A percentile compares a stretch with the other conserved stretches of the same genome.
These are phyloP conservation scores for Aspergillus nidulans DNA, from an alignment of 495 filamentous ascomycete genomes.

Conservation along the genomic window DNA sequence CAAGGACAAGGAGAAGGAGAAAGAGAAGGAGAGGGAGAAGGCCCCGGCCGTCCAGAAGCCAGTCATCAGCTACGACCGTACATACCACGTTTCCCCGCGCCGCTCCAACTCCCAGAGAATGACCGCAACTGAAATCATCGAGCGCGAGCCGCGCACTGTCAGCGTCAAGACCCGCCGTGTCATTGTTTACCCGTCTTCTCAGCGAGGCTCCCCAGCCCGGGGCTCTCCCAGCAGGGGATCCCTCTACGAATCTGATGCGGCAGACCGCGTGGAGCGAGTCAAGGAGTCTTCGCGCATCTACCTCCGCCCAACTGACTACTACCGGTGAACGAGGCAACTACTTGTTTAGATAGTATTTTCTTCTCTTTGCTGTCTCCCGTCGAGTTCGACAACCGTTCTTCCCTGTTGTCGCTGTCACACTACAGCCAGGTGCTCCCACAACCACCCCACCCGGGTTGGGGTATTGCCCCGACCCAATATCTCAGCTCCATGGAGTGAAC, in stretches of 20 bases:
- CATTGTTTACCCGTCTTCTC: slow-evolving; percentile 32
- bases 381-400: background rate
- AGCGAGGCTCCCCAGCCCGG: slow-evolving; percentile 19
- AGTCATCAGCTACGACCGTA: slow-evolving; percentile 40
- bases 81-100: slow-evolving; percentile 35
- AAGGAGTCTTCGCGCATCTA: slow-evolving; percentile 29
- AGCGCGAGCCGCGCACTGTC: slow-evolving; percentile 28
- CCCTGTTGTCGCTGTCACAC: background rate
- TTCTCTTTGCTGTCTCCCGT: background rate
- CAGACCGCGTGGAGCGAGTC: slow-evolving; percentile 34
- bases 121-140: slow-evolving; percentile 32
- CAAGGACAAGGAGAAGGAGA: slow-evolving; percentile 5
- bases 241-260: slow-evolving; percentile 35
- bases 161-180: slow-evolving; percentile 28
- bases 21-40: no score
- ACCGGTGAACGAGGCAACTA: slow-evolving; percentile 22
- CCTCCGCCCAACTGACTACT: slow-evolving; percentile 24
- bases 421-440: slow-evolving; percentile 6
- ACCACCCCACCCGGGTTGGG: background rate
- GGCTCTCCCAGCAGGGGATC: slow-evolving; percentile 40
- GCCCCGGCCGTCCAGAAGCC: background rate
- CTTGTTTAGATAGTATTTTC: background rate
- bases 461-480: background rate
- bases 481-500: slow-evolving; percentile 2
- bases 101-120: slow-evolving; percentile 7